Evolutionary conservation across 768 basidiomycete genomes (phyloP).

Genomic region (Trametes cinnabarina): DNA sequence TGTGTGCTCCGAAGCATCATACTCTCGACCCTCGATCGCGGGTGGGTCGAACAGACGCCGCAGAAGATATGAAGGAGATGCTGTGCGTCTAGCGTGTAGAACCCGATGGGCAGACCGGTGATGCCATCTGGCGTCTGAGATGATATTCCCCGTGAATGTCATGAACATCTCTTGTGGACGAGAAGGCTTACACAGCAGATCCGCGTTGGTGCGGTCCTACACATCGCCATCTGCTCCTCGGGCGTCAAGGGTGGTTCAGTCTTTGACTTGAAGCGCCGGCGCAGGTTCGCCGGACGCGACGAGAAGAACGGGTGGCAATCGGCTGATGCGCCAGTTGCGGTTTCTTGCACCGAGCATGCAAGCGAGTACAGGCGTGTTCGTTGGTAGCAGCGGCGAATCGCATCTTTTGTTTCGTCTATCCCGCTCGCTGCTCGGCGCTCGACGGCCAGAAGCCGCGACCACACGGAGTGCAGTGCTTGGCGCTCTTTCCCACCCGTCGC

Average conservation of each 20-base stretch:
- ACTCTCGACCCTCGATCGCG: neutral
- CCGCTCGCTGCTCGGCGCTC: neutral
- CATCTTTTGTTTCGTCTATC: neutral
- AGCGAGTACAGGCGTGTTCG: neutral
- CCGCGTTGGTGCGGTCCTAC: neutral
- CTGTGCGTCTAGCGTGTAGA: neutral
- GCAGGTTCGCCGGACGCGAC: neutral
- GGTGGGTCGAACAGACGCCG: neutral
- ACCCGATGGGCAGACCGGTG: neutral
- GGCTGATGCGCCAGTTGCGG: neutral
- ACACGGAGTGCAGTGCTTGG: neutral
- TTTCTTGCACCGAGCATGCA: neutral
- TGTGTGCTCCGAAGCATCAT: neutral
- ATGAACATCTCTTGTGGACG: neutral
- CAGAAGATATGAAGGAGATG: neutral
- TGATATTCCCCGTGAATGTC: neutral
- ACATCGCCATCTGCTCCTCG: neutral
- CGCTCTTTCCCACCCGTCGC: too few species aligned
- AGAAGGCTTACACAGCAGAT: constrained; percentile 10
- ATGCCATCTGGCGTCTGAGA: neutral
- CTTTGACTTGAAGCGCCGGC: neutral
- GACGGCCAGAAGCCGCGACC: neutral
- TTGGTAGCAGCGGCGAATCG: neutral
- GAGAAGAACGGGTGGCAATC: neutral
- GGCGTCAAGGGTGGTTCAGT: neutral